phyloP scores from a whole-genome alignment of 257 asterid genomes.

The Paraleonurus japonicus region DNA sequence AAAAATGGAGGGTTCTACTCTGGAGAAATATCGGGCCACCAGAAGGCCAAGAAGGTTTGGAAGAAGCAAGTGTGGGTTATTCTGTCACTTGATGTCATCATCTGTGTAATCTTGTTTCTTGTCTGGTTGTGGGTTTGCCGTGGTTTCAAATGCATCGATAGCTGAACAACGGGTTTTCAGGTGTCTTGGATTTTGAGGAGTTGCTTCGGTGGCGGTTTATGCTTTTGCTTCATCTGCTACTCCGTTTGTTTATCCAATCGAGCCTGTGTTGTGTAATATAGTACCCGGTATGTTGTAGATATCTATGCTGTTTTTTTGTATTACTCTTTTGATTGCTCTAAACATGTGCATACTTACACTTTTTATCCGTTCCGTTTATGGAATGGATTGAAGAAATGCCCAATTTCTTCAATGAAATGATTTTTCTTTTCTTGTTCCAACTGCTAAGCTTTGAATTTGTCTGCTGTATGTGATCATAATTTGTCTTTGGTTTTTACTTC shows the following conservation, averaged over 20 bases:
- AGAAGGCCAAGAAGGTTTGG: constrained; percentile 74
- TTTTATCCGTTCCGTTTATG: constrained; percentile 10
- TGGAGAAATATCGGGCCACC: constrained; percentile 45
- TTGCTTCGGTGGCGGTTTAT: background rate
- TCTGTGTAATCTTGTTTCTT: constrained; percentile 62
- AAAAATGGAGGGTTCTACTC: constrained; percentile 43
- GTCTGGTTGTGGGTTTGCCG: constrained; percentile 90
- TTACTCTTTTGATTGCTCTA: background rate
- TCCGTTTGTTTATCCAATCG: constrained; percentile 10
- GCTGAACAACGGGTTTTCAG: constrained; percentile 34
- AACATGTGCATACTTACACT: constrained; percentile 17
- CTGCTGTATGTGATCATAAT: background rate
- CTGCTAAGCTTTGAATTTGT: background rate
- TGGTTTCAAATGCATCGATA: constrained; percentile 79
- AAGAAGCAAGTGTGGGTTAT: constrained; percentile 87
- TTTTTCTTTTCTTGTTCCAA: background rate
- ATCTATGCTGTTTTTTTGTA: constrained; percentile 3
- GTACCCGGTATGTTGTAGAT: constrained; percentile 16
- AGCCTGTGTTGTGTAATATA: constrained; percentile 22
- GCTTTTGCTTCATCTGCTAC: background rate
- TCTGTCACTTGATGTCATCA: constrained; percentile 62
- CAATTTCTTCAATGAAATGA: background rate
- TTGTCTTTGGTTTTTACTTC: background rate
- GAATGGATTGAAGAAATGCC: constrained; percentile 12
- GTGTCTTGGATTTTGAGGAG: constrained; percentile 18